These are phyloP conservation scores for carrot (Daucus carota) DNA, from an alignment of 129 eudicot genomes.

Conservation along the genomic window DH1_v3.0 NC_030385.2:11507501-11508000, in stretches of 20 bases:
- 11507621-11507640: constrained; percentile 79
- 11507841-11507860: neutral
- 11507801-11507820: neutral
- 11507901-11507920: neutral
- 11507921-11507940: neutral
- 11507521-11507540: neutral
- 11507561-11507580: neutral
- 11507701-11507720: constrained; percentile 84
- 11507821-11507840: neutral
- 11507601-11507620: constrained; percentile 48
- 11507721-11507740: constrained; percentile 78
- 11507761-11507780: constrained; percentile 35
- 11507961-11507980: neutral
- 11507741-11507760: constrained; percentile 50
- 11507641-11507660: constrained; percentile 66
- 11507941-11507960: neutral
- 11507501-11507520: constrained; percentile 43
- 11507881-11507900: neutral
- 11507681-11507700: constrained; percentile 62
- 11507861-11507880: neutral
- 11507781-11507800: constrained; percentile 28
- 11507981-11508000: neutral
- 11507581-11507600: constrained; percentile 28
- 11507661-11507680: constrained; percentile 41
- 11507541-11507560: neutral